These are phyloP conservation scores for Aquilaria yunnanensis DNA, from an alignment of 345 rosid genomes.

Conservation along the genomic window DNA sequence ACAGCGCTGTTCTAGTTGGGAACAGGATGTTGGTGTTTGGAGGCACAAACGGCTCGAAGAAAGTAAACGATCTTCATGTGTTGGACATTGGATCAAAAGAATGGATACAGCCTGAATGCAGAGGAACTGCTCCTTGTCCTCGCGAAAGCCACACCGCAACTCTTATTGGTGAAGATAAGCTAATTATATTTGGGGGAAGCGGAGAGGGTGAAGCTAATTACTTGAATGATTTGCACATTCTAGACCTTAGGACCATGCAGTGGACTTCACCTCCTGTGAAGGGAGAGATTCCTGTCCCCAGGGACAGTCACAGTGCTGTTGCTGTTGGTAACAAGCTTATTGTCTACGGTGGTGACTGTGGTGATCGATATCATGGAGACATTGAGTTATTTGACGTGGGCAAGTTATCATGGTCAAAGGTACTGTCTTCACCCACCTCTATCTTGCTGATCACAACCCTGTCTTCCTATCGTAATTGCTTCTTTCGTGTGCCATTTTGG, in stretches of 20 bases:
- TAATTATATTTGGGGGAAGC: conserved; percentile 70
- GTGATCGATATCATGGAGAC: conserved; percentile 59
- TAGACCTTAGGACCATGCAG: conserved; percentile 54
- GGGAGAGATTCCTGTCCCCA: conserved; percentile 60
- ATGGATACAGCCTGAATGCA: conserved; percentile 44
- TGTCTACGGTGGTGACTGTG: conserved; percentile 72
- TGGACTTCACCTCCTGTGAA: conserved; percentile 53
- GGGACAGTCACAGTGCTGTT: conserved; percentile 68
- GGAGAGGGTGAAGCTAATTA: conserved; percentile 80
- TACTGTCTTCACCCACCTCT: conserved; percentile 11
- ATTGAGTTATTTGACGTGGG: conserved; percentile 46
- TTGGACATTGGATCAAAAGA: conserved; percentile 46
- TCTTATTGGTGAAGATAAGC: conserved; percentile 31
- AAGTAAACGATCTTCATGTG: conserved; percentile 62
- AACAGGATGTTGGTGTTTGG: conserved; percentile 62
- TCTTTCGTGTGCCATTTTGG: conserved; percentile 5
- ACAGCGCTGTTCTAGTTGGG: conserved; percentile 57
- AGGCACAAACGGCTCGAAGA: conserved; percentile 65
- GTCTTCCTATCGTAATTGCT: neutral
- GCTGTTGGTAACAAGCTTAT: conserved; percentile 40
- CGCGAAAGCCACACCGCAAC: conserved; percentile 81
- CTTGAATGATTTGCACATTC: conserved; percentile 59
- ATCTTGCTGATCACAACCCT: neutral
- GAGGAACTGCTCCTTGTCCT: conserved; percentile 50
- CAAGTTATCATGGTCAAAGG: conserved; percentile 60